Percentiles rank a stretch among this genome's conserved stretches.
Evolutionary conservation across 371 early-diverging fungal species (phyloP).

Genomic region (Massospora cicadina): DNA sequence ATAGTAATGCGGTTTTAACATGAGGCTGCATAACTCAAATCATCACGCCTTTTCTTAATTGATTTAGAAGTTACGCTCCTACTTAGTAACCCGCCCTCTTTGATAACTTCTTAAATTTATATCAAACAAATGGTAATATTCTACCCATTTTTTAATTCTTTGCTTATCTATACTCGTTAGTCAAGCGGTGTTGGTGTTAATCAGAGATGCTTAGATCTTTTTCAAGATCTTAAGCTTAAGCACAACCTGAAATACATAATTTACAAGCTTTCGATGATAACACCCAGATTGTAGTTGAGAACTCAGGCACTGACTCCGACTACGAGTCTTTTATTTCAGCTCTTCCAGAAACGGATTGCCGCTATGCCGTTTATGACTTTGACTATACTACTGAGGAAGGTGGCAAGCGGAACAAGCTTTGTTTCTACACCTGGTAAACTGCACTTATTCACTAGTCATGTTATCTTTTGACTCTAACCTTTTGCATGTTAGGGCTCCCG

Average conservation of each 20-base stretch:
- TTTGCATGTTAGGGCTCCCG: constrained; percentile 55
- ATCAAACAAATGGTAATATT: too few relatives aligned
- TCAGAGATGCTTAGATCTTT: constrained; percentile 36
- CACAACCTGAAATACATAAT: constrained; percentile 56
- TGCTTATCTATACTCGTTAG: too few relatives aligned
- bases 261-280: constrained; percentile 52
- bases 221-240: constrained; percentile 48
- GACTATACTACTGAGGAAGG: constrained; percentile 44
- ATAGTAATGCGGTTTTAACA: too few relatives aligned
- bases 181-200: constrained; percentile 52
- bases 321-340: constrained; percentile 45
- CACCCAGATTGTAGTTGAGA: constrained; percentile 41
- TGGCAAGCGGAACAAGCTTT: constrained; percentile 52
- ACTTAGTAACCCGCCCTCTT: too few relatives aligned
- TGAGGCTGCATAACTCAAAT: too few relatives aligned
- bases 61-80: too few relatives aligned
- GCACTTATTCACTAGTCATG: too few relatives aligned
- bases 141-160: too few relatives aligned
- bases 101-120: too few relatives aligned
- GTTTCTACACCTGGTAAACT: constrained; percentile 41
- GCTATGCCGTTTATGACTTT: constrained; percentile 75
- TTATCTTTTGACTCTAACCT: constrained; percentile 8
- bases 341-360: constrained; percentile 50
- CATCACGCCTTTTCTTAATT: too few relatives aligned
- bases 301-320: constrained; percentile 22